Conservation (phyloP, 345 rosid genomes). For the Syzygium grande region DNA sequence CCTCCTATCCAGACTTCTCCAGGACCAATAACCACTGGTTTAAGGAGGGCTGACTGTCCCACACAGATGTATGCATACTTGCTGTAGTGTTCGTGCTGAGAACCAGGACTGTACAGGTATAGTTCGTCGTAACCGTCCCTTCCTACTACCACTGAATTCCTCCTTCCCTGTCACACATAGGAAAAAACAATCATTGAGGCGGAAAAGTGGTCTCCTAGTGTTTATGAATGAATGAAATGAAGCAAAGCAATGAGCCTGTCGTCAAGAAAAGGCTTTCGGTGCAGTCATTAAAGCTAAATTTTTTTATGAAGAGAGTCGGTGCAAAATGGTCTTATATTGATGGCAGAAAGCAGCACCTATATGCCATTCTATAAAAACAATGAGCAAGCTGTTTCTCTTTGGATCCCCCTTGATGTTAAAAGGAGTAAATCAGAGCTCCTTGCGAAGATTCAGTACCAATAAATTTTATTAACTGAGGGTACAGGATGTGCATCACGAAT, state of each 20-base stretch:
- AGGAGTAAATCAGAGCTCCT: not conserved
- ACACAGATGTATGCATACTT: conserved; percentile 64
- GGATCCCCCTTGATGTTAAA: not conserved
- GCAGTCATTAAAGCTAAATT: not conserved
- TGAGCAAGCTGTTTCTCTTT: not conserved
- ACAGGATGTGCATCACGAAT: not conserved
- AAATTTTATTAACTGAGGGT: not conserved
- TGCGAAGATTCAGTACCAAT: not conserved
- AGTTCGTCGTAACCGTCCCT: conserved; percentile 68
- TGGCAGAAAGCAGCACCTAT: not conserved
- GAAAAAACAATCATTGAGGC: not conserved
- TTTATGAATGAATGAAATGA: not conserved
- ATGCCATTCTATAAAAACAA: not conserved
- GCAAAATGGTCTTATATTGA: not conserved
- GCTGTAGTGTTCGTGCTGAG: conserved; percentile 51
- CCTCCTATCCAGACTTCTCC: conserved; percentile 65
- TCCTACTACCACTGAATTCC: conserved; percentile 66
- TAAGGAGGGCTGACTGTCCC: conserved; percentile 60
- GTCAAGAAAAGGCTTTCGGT: not conserved
- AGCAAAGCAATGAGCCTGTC: not conserved
- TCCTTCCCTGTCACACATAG: conserved; percentile 53
- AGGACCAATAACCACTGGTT: conserved; percentile 47
- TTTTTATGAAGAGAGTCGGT: not conserved
- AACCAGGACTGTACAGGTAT: conserved; percentile 82
- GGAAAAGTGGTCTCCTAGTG: not conserved